Percentiles rank a stretch among this genome's conserved stretches.
Conservation (phyloP, 2,329 filamentous ascomycete species). For the Exutisphaerella laricina region DNA sequence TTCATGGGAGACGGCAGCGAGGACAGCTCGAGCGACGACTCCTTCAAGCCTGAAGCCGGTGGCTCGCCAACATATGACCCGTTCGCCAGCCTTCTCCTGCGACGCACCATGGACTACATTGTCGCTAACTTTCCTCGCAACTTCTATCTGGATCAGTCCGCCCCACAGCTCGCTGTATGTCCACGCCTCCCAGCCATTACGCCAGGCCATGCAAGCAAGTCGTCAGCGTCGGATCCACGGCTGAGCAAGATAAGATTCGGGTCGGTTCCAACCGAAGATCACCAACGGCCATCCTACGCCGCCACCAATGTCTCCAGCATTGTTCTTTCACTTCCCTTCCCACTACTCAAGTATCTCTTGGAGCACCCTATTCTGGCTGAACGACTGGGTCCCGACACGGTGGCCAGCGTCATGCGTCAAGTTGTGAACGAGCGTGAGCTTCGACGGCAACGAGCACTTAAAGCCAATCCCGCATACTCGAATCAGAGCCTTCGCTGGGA, state of each 20-base stretch:
- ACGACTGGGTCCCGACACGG: conserved; percentile 37
- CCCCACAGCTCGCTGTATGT: conserved; percentile 42
- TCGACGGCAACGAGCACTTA: conserved; percentile 28
- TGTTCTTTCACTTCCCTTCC: conserved; percentile 64
- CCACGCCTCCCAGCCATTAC: conserved; percentile 40
- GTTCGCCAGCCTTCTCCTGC: conserved; percentile 51
- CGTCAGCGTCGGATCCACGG: conserved; percentile 45
- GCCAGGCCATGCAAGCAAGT: conserved; percentile 28
- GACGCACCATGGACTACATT: conserved; percentile 54
- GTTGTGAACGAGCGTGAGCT: conserved; percentile 42
- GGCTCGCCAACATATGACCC: conserved; percentile 45
- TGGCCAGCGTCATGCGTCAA: conserved; percentile 38
- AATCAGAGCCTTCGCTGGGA: conserved; percentile 29
- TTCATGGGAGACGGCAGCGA: conserved; percentile 29
- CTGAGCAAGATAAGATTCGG: conserved; percentile 65
- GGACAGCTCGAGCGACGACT: conserved; percentile 29
- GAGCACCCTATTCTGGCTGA: conserved; percentile 54
- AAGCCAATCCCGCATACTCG: conserved; percentile 14
- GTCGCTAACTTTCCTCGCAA: conserved; percentile 54
- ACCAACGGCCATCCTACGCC: conserved; percentile 31
- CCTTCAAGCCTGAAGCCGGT: conserved; percentile 18
- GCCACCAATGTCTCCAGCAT: conserved; percentile 58
- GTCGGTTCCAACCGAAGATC: conserved; percentile 50
- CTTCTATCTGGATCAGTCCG: conserved; percentile 54
- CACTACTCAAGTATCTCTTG: conserved; percentile 59